Base-by-base conservation (phyloP, 2,329 filamentous ascomycete genomes). In the Ceratocystiopsis minuta region DNA sequence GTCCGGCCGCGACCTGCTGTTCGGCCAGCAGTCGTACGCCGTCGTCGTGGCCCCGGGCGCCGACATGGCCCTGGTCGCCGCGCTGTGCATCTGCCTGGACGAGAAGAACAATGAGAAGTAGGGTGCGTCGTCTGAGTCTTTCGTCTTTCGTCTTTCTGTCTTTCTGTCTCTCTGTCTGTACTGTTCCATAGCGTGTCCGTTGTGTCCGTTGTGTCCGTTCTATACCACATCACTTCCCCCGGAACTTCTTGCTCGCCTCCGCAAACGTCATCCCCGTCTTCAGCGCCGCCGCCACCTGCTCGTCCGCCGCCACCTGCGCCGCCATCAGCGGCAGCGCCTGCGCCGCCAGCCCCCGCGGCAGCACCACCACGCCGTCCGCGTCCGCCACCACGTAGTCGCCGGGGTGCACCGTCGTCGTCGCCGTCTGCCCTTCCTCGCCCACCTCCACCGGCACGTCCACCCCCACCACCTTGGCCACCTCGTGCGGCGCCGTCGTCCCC, bases 11-110 rank as follows among this genome's bases (percentile, higher is more conserved):
- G 66, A 80, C 50, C 52, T 78, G 2, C 54, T 79, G 18, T 68
- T 67, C 35, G 70, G 66, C 11, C 66, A 77, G 58, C 75, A 81
- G 58, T 78, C 75, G 4, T 83, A 83, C 49, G 68, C 64, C 1
- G 64, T 83, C 6, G 65, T 64, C 1, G 65, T 82, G 6, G 75
- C 75, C 1, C 73, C 77, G 0, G 70, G 70, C 15, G 71, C 80
- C 7, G 78, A 84, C 51, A 65, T 79, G 57, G 68, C 73, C 4
- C 52, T 82, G 38, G 68, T 82, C 48, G 72, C 66, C 0, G 78
- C 77, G 12, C 60, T 82, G 51, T 81, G 75, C 52, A 74, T 83
- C 41, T 75, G 70, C 46, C 59, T 82, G 45, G 78, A 82, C 48
- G 76, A 81, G 64, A 69, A 68, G 60, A 70, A 77, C 44, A 70